Evolutionary conservation across 208 protist species (phyloP), one percentile per base, ranked within the genome.

Genomic region (Leishmania major): DNA sequence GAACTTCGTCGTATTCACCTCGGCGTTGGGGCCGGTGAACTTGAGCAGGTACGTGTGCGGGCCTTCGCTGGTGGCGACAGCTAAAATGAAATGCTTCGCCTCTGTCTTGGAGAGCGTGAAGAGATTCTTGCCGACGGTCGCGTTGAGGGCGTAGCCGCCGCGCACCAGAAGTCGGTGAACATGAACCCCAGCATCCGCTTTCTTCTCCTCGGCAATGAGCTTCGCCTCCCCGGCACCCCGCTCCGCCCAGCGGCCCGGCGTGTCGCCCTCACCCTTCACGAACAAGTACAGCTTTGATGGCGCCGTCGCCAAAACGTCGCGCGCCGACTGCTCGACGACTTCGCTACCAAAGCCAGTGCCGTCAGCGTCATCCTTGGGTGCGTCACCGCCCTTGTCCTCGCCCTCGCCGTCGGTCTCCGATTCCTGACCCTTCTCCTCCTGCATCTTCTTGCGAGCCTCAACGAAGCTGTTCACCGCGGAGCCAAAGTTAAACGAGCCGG

Each of bases 81-180:
- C 72, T 73, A 97, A 85, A 43, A 92, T 89, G 37, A 92, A 69
- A 75, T 94, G 88, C 79, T 88, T 92, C 3, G 86, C 84, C 37
- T 94, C 85, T 31, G 79, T 78, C 72, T 90, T 91, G 53, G 73
- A 86, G 0, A 97, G 69, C 19, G 86, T 51, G 59, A 97, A 88
- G 35, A 77, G 72, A 28, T 89, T 88, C 75, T 89, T 89, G 71
- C 73, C 82, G 17, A 95, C 67, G 28, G 78, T 75, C 5, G 84
- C 83, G 79, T 97, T 97, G 51, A 97, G 87, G 28, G 91, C 87
- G 84, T 95, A 95, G 73, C 94, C 94, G 84, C 94, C 91, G 43
- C 94, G 94, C 66, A 97, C 91, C 77, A 94, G 88, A 37, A 97
- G 85, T 43, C 94, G 94, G 78, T 97, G 91, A 17, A 86, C 40